These are phyloP conservation scores for Hypoxylon fuscum DNA, from an alignment of 495 filamentous ascomycete species.

Conservation along the genomic window DNA sequence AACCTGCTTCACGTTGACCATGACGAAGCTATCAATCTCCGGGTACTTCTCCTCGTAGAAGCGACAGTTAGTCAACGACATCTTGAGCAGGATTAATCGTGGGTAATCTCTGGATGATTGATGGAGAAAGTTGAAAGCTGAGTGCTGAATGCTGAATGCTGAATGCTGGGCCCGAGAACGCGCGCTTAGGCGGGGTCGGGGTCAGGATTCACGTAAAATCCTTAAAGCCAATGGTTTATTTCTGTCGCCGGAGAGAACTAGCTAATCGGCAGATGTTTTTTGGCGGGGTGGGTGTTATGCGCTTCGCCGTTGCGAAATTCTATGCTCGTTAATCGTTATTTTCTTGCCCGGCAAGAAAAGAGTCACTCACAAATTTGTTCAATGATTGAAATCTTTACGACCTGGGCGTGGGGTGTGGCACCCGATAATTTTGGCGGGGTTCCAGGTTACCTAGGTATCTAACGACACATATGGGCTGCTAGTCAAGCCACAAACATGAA, in stretches of 20 bases:
- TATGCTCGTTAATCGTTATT: conserved; percentile 7
- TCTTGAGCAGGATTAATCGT: conserved; percentile 53
- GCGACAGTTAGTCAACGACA: conserved; percentile 98
- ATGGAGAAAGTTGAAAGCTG: conserved; percentile 23
- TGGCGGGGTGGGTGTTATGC: conserved; percentile 1
- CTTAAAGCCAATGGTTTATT: conserved; percentile 13
- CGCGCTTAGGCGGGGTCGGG: conserved; percentile 30
- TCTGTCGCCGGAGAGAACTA: background rate
- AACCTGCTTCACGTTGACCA: conserved; percentile 98
- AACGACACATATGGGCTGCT: background rate
- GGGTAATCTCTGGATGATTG: conserved; percentile 11
- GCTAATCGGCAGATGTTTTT: background rate
- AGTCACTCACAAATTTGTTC: conserved; percentile 41
- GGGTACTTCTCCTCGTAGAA: conserved; percentile 99
- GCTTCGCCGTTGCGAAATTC: conserved; percentile 9
- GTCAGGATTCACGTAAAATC: conserved; percentile 7
- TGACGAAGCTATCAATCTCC: conserved; percentile 98
- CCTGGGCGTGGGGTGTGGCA: conserved; percentile 43
- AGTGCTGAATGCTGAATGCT: too few relatives aligned
- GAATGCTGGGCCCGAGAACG: conserved; percentile 39
- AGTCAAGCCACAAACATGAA: background rate
- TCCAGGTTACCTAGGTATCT: too few relatives aligned
- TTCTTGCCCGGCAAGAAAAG: conserved; percentile 10
- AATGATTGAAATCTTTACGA: conserved; percentile 44
- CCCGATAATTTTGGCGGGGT: conserved; percentile 39